Base-by-base conservation (phyloP, 2,329 filamentous ascomycete species). In the Herpotrichia juniperi region DNA sequence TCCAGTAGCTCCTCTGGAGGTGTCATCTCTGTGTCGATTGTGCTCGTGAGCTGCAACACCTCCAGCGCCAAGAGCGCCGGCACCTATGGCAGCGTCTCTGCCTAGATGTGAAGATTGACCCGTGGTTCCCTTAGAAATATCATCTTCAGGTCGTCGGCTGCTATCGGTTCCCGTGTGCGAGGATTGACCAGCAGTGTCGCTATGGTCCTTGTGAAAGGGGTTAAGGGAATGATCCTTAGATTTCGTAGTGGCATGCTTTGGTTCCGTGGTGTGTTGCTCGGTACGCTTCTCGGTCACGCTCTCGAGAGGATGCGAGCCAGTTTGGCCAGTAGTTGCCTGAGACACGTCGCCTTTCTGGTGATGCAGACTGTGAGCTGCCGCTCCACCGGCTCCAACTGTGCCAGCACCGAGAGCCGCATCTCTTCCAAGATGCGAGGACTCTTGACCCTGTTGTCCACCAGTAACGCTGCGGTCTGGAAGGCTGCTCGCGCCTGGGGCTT, bases 211-310 rank as follows among this genome's bases (percentile, higher is more conserved):
- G n/a, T n/a, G n/a, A n/a, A n/a, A n/a, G n/a, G n/a, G n/a, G 57
- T 4, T 74, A 61, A 19, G 72, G 72, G 54, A 74, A 74, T 1
- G 64, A 62, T 34, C 72, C 66, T 32, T 65, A 62, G 17, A 63
- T 67, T 22, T 60, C 62, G 6, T 56, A n/a, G n/a, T n/a, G n/a
- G n/a, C n/a, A n/a, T 53, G 17, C n/a, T n/a, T n/a, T n/a, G n/a
- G n/a, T n/a, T n/a, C 17, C 34, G 25, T 45, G 5, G 25, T 6
- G 25, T 14, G 17, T 14, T 37, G 17, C 34, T 37, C 34, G 21
- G 34, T 37, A 21, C 17, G 34, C 21, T 17, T n/a, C 14, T 37
- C 34, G 6, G 34, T 19, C 16, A 50, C 19, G 19, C 42, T 19
- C n/a, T 39, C 34, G 34, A 39, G 16, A 21, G 37, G 37, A 12